Conservation (phyloP, 768 basidiomycete genomes). For the Suillus plorans region DNA sequence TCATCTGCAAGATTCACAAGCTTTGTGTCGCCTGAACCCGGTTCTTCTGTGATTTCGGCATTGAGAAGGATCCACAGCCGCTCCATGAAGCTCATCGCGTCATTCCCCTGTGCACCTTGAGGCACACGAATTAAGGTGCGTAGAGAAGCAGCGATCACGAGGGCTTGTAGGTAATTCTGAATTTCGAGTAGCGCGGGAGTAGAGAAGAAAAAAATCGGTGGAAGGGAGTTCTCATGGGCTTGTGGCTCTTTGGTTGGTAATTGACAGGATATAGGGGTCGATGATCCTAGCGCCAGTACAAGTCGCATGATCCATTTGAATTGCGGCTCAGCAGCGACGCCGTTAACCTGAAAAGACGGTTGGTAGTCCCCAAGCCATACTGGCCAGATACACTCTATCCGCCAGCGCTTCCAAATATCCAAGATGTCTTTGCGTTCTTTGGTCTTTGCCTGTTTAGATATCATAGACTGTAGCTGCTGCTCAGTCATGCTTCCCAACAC, state of each 20-base stretch:
- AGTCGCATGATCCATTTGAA: conserved; percentile 49
- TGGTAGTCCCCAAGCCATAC: conserved; percentile 21
- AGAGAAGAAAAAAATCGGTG: conserved; percentile 66
- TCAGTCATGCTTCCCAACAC: conserved; percentile 69
- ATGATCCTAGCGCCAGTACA: conserved; percentile 43
- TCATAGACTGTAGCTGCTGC: conserved; percentile 47
- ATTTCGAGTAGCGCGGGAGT: conserved; percentile 51
- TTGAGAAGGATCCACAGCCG: conserved; percentile 68
- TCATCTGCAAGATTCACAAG: conserved; percentile 73
- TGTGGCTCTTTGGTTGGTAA: conserved; percentile 24
- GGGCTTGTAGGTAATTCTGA: conserved; percentile 72
- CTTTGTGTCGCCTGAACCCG: conserved; percentile 45
- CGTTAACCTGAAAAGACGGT: conserved; percentile 9
- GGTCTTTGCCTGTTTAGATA: conserved; percentile 52
- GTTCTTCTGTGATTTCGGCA: conserved; percentile 46
- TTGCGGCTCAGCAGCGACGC: conserved; percentile 15
- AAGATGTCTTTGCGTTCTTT: conserved; percentile 57
- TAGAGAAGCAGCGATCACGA: conserved; percentile 63
- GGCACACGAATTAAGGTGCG: conserved; percentile 47
- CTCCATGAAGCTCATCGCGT: conserved; percentile 43
- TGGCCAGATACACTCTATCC: conserved; percentile 22
- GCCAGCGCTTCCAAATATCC: conserved; percentile 44
- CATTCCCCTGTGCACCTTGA: conserved; percentile 7
- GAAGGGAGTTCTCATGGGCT: conserved; percentile 44
- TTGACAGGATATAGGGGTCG: conserved; percentile 38